Conservation (phyloP, 148 eudicot genomes). For the Rhododendron simsii region DNA sequence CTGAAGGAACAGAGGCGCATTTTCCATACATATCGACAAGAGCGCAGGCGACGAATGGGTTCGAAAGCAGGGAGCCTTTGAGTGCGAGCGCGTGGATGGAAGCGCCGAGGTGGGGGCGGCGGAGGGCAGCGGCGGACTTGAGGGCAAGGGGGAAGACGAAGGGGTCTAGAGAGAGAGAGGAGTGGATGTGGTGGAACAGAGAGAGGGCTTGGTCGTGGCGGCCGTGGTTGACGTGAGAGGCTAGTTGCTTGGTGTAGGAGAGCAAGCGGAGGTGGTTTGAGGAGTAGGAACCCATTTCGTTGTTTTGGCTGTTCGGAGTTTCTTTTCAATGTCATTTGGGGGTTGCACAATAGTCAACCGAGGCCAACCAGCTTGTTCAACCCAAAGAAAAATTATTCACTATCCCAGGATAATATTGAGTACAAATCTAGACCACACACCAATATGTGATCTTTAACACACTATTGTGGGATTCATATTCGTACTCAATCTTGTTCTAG, state of each 20-base stretch:
- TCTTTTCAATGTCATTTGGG: not conserved
- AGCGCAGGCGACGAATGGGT: constrained; percentile 47
- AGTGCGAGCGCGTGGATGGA: constrained; percentile 38
- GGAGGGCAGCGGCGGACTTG: constrained; percentile 41
- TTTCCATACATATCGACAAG: constrained; percentile 47
- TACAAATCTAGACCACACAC: too few species aligned
- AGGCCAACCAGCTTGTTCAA: too few species aligned
- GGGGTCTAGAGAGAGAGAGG: constrained; percentile 36
- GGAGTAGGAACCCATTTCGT: constrained; percentile 26
- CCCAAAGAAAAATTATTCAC: too few species aligned
- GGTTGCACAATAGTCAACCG: not conserved
- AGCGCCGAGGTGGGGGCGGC: constrained; percentile 22
- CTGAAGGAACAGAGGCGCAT: constrained; percentile 27
- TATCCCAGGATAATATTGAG: too few species aligned
- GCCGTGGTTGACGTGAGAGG: constrained; percentile 41
- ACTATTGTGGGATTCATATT: too few species aligned
- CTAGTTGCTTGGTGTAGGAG: constrained; percentile 33
- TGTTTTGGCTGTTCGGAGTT: not conserved
- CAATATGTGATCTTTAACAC: too few species aligned
- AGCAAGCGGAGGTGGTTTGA: constrained; percentile 41
- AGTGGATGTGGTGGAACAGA: constrained; percentile 42
- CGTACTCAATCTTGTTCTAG: too few species aligned
- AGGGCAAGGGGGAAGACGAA: constrained; percentile 53
- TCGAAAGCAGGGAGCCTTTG: constrained; percentile 29
- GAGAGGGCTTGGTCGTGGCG: constrained; percentile 40